Evolutionary conservation across 2,329 filamentous ascomycete genomes (phyloP).

Genomic region (Scedosporium boydii): DNA sequence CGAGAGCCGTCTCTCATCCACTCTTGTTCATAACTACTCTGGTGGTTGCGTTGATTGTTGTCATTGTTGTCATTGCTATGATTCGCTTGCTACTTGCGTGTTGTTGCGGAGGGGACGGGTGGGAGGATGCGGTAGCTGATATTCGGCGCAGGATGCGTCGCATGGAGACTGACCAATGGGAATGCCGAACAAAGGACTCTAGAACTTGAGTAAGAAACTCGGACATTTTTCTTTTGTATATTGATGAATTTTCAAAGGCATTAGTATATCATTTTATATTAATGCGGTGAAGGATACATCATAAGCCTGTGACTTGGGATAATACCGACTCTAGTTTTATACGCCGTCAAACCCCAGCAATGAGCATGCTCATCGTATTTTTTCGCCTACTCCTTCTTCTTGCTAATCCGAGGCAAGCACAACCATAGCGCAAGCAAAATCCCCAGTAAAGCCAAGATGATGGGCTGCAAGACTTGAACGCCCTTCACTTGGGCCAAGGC

Average conservation of each 20-base stretch:
- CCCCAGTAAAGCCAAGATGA: slow-evolving; percentile 40
- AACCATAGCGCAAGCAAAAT: slow-evolving; percentile 33
- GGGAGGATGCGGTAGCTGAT: not conserved
- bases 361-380: no score
- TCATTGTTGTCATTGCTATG: not conserved
- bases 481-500: slow-evolving; percentile 51
- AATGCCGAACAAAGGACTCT: no score
- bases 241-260: no score
- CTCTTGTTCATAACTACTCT: not conserved
- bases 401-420: slow-evolving; percentile 29
- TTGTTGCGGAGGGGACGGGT: not conserved
- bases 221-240: no score
- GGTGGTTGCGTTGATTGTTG: not conserved
- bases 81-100: not conserved
- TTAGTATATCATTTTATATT: no score
- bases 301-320: no score
- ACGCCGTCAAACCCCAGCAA: no score
- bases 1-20: slow-evolving; percentile 1
- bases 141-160: not conserved
- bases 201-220: no score
- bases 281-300: no score
- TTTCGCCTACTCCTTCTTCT: slow-evolving; percentile 24
- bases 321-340: no score
- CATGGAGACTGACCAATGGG: not conserved
- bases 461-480: slow-evolving; percentile 46